Evolutionary conservation across 192 early-diverging fungal species (phyloP).

Genomic region (Rhizophlyctis rosea): DNA sequence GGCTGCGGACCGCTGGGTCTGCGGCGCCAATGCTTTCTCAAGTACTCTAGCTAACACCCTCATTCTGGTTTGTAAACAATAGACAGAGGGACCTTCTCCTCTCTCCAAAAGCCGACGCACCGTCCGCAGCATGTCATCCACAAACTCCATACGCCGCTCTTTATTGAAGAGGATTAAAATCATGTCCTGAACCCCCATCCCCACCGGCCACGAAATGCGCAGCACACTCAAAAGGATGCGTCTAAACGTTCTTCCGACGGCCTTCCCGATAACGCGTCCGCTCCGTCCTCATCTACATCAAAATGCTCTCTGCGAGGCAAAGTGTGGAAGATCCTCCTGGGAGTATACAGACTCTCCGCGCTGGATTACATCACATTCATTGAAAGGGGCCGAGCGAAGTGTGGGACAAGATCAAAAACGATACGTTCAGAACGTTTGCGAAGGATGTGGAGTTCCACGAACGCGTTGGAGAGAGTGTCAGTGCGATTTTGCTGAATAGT

Average conservation of each 20-base stretch:
- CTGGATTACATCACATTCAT: conserved; percentile 73
- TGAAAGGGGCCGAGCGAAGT: conserved; percentile 64
- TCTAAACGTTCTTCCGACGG: conserved; percentile 57
- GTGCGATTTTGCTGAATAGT: conserved; percentile 79
- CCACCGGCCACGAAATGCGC: conserved; percentile 53
- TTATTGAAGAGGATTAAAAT: too few species aligned
- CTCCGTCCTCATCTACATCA: too few species aligned
- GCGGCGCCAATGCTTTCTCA: too few species aligned
- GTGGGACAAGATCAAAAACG: conserved; percentile 84
- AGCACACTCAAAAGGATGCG: conserved; percentile 54
- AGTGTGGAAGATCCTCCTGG: conserved; percentile 75
- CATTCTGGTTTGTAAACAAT: too few species aligned
- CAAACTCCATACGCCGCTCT: too few species aligned
- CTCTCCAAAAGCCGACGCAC: too few species aligned
- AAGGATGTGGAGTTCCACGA: conserved; percentile 74
- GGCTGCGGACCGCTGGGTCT: too few species aligned
- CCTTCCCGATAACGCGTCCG: conserved; percentile 48
- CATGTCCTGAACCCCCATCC: too few species aligned
- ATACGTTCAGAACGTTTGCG: conserved; percentile 81
- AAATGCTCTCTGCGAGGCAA: conserved; percentile 49
- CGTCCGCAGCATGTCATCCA: too few species aligned
- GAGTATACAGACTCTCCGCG: conserved; percentile 66
- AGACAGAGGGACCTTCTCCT: too few species aligned
- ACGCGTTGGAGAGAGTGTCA: conserved; percentile 65
- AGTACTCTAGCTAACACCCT: too few species aligned